Evolutionary conservation across 73 alveolate species (phyloP).

Genomic region (Paramecium sonneborni): DNA sequence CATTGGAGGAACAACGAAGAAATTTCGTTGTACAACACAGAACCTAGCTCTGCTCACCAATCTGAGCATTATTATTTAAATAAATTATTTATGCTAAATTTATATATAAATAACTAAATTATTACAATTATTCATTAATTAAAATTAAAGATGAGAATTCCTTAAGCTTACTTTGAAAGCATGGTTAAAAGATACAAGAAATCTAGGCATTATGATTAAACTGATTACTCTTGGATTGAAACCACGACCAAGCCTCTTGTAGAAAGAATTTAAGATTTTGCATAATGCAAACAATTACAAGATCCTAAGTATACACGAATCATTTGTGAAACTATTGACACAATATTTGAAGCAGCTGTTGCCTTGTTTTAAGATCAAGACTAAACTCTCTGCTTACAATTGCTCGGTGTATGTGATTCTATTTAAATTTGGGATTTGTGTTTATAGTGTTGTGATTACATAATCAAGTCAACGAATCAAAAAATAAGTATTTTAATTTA

Average conservation of each 20-base stretch:
- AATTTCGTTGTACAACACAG: slow-evolving; percentile 22
- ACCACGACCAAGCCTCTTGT: not conserved
- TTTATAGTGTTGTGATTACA: not conserved
- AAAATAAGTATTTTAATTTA: not conserved
- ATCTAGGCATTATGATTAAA: not conserved
- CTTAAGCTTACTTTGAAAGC: slow-evolving; percentile 18
- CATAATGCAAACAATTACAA: not conserved
- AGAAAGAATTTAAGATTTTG: not conserved
- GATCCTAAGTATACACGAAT: slow-evolving; percentile 30
- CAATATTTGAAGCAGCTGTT: slow-evolving; percentile 30
- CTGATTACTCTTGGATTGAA: slow-evolving; percentile 34
- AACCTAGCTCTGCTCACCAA: not conserved
- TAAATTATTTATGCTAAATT: not conserved
- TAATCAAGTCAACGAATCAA: not conserved
- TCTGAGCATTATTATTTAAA: slow-evolving; percentile 19
- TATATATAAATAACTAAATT: not conserved
- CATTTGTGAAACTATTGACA: slow-evolving; percentile 8
- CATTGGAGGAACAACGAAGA: not conserved
- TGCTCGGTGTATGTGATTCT: not conserved
- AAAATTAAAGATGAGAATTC: slow-evolving; percentile 24
- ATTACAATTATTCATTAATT: not conserved
- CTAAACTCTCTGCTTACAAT: not conserved
- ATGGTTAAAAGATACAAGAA: slow-evolving; percentile 38
- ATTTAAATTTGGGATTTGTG: slow-evolving; percentile 1
- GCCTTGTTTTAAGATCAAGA: not conserved